A percentile compares a stretch with the other conserved stretches of the same genome.
These are phyloP conservation scores for Drechslerella stenobrocha DNA, from an alignment of 2,329 filamentous ascomycete species.

Conservation along the genomic window DNA sequence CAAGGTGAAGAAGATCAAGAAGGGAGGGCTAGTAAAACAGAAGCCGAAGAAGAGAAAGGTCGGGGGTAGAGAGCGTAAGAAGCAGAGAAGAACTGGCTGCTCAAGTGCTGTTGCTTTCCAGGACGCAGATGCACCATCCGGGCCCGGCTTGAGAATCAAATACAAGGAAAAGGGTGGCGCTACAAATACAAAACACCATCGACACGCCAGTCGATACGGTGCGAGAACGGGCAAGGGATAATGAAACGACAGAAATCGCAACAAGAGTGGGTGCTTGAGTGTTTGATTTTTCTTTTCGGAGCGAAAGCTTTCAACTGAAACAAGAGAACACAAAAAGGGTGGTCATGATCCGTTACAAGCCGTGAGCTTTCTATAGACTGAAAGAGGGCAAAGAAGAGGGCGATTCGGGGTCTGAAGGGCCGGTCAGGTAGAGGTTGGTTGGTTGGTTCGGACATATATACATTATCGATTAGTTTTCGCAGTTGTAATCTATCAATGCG, in stretches of 20 bases:
- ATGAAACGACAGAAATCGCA: conserved; percentile 9
- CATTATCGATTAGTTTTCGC: conserved; percentile 46
- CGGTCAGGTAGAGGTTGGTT: conserved; percentile 16
- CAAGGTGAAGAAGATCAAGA: conserved; percentile 10
- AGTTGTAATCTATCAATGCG: conserved; percentile 41
- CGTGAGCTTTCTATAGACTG: conserved; percentile 34
- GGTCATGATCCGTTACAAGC: conserved; percentile 33
- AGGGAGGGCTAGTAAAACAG: conserved; percentile 20
- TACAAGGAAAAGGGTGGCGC: not conserved
- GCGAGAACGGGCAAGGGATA: conserved; percentile 4
- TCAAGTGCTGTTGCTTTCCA: conserved; percentile 8
- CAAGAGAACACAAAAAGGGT: conserved; percentile 9
- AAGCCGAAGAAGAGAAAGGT: conserved; percentile 14
- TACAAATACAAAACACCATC: conserved; percentile 31
- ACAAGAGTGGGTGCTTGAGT: conserved; percentile 5
- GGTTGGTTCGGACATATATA: conserved; percentile 38
- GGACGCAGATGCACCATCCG: not conserved
- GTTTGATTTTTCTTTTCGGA: conserved; percentile 9
- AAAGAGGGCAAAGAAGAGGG: conserved; percentile 16
- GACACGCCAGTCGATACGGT: conserved; percentile 28
- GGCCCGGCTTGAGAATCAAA: conserved; percentile 8
- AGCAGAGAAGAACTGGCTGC: conserved; percentile 7
- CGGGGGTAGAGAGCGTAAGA: conserved; percentile 4
- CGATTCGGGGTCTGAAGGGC: conserved; percentile 6
- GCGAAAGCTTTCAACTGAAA: conserved; percentile 9